phyloP scores from a whole-genome alignment of 2,329 filamentous ascomycete species.

The Pseudogymnoascus sp. region DNA sequence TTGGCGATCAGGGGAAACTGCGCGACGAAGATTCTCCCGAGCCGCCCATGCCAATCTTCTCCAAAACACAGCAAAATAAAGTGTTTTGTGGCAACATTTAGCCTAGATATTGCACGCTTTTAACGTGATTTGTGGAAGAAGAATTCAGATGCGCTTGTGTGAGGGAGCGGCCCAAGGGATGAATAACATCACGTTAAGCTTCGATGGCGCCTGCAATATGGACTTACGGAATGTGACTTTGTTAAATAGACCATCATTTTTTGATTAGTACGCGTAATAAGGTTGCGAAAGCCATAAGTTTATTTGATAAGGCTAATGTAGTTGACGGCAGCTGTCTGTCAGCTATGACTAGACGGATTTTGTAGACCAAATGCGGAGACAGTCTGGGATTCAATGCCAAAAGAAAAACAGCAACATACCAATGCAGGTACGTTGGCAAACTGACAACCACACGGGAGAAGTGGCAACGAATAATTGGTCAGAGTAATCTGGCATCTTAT shows the following conservation, averaged over 20 bases:
- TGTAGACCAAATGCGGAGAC: neutral
- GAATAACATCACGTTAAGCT: neutral
- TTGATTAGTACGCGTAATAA: neutral
- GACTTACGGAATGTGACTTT: neutral
- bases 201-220: neutral
- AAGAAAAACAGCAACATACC: neutral
- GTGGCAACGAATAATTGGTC: neutral
- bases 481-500: neutral
- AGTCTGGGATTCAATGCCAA: neutral
- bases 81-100: neutral
- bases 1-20: neutral
- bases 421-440: neutral
- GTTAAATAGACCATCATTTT: neutral
- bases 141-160: conserved; percentile 16
- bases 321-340: neutral
- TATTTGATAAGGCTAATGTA: neutral
- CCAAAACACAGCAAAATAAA: neutral
- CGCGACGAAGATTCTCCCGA: neutral
- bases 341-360: neutral
- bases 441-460: neutral
- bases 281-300: neutral
- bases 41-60: neutral
- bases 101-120: neutral
- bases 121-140: neutral
- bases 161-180: neutral